phyloP scores from a whole-genome alignment of 2,329 filamentous ascomycete species.

The Fusarium buxicola region DNA sequence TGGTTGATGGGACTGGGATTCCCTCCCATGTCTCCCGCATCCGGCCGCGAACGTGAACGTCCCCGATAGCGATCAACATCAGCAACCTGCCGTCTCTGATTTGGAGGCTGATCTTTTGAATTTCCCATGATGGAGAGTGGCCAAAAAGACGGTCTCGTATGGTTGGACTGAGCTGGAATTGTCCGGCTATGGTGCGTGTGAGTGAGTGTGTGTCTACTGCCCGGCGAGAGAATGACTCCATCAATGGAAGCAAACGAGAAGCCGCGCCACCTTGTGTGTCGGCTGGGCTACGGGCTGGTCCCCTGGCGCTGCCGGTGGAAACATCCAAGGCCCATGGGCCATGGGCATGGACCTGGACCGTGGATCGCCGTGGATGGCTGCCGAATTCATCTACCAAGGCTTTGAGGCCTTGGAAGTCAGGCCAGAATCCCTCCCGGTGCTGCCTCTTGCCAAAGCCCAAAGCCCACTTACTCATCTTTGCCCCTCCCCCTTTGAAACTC shows the following conservation, averaged over 20 bases:
- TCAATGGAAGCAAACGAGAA: no score
- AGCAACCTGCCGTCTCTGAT: not conserved
- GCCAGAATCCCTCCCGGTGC: constrained; percentile 13
- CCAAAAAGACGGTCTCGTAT: constrained; percentile 1
- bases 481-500: constrained; percentile 36
- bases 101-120: not conserved
- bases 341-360: no score
- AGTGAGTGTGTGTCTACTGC: no score
- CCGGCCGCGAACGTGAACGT: constrained; percentile 1
- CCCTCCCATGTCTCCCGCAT: not conserved
- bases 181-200: not conserved
- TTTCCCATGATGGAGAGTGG: constrained; percentile 2
- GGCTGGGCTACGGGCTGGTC: constrained; percentile 4
- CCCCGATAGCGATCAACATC: constrained; percentile 1
- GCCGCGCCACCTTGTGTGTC: no score
- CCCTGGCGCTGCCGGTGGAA: not conserved
- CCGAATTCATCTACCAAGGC: constrained; percentile 22
- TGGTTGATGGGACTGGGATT: no score
- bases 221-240: no score
- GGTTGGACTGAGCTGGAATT: not conserved
- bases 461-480: constrained; percentile 42
- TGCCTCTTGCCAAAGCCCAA: constrained; percentile 17
- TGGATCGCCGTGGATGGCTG: constrained; percentile 29
- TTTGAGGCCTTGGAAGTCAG: constrained; percentile 23
- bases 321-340: no score